Evolutionary conservation across 2,329 filamentous ascomycete species (phyloP), one percentile per base, ranked within the genome.

Genomic region (Magnaporthiopsis incrustans): DNA sequence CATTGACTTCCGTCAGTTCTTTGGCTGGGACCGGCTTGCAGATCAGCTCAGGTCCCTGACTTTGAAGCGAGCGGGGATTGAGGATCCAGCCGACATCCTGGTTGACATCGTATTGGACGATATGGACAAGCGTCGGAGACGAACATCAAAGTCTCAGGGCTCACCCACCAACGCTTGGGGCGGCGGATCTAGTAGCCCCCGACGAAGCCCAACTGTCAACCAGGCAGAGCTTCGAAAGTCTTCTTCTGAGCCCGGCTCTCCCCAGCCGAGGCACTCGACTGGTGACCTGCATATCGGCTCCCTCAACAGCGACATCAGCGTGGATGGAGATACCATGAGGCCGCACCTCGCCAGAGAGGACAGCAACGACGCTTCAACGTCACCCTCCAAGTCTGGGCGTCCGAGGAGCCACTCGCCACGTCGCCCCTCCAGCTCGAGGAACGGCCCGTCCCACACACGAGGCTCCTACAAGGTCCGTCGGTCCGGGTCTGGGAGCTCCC

Each of bases 1-100:
- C 77, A 89, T 98, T 73, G 95, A 99, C 76, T 97, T 97, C 73
- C 87, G 95, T 67, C 93, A 97, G 70, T 97, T 98, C 77, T 97
- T 92, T 76, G 95, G 95, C 65, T 99, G 95, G 95, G 94, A 99
- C 74, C 87, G 90, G 65, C 78, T 98, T 64, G 90, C 95, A 11
- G 95, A 99, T 73, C 93, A 97, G 75, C 79, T 99, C 67, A 88
- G 92, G 66, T 96, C 92, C 67, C 81, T 99, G 68, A 95, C 91
- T 2, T 81, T 99, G 68, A 97, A 92, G 77, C 87, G 92, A 69
- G 94, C 91, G 64, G 87, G 89, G 67, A 82, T 99, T 59, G 92
- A 97, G 67, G 93, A 99, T 72, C 92, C 92, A 4, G 89, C 89
- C 25, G 95, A 98, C 73, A 84, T 99, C 56, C 81, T 98, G 60